A percentile compares a stretch with the other conserved stretches of the same genome.
Evolutionary conservation across 495 filamentous ascomycete genomes (phyloP).

Genomic region (Pseudevernia furfuracea): DNA sequence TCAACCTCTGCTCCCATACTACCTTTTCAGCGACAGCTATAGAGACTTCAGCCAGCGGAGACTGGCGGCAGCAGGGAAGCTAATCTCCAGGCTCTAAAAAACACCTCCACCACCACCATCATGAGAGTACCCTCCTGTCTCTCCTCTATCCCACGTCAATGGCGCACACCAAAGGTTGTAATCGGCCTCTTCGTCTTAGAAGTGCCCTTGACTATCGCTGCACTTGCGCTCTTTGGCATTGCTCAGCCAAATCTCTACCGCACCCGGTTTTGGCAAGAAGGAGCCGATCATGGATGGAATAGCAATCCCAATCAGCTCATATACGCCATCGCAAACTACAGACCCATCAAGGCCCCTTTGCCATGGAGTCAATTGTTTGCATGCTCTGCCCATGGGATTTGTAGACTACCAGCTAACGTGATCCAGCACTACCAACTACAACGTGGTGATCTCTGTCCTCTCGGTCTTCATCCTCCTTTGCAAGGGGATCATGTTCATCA

Average conservation of each 20-base stretch:
- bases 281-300: conserved; percentile 72
- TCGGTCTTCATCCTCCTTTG: conserved; percentile 47
- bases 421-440: conserved; percentile 66
- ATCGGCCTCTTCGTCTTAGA: conserved; percentile 63
- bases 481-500: conserved; percentile 56
- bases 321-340: conserved; percentile 72
- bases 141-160: conserved; percentile 41
- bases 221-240: conserved; percentile 74
- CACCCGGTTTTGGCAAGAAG: conserved; percentile 74
- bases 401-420: conserved; percentile 23
- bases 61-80: conserved; percentile 4
- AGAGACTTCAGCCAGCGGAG: conserved; percentile 5
- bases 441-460: conserved; percentile 74
- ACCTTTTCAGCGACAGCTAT: background rate
- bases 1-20: conserved; percentile 2
- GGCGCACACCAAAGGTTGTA: conserved; percentile 57
- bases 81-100: background rate
- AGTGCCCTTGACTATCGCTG: conserved; percentile 57
- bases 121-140: conserved; percentile 20
- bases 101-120: background rate
- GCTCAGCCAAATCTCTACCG: conserved; percentile 73
- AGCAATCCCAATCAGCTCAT: conserved; percentile 64
- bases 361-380: conserved; percentile 80
- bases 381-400: conserved; percentile 11
- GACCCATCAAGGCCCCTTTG: conserved; percentile 56